A percentile compares a stretch with the other conserved stretches of the same genome.
Evolutionary conservation across 164 flowering plant species (phyloP).

Genomic region (Kingdonia uniflora): DNA sequence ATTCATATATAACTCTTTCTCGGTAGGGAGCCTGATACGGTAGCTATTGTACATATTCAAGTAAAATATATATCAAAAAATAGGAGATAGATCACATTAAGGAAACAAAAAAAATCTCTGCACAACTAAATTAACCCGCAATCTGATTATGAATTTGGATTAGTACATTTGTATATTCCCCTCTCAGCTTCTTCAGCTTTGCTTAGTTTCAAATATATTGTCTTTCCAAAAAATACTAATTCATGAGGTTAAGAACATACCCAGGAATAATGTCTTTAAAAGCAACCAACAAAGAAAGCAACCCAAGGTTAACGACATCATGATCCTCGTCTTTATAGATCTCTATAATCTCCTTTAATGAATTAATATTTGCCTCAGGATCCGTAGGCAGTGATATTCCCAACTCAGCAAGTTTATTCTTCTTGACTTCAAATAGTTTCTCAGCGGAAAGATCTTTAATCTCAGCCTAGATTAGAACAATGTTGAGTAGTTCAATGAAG

Average conservation of each 20-base stretch:
- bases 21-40: conserved; percentile 94
- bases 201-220: too few relatives aligned
- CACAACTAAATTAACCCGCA: too few relatives aligned
- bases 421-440: conserved; percentile 49
- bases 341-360: conserved; percentile 62
- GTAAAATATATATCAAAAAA: conserved; percentile 5
- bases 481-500: too few relatives aligned
- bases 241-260: conserved; percentile 31
- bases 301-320: conserved; percentile 52
- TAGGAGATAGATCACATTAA: conserved; percentile 2
- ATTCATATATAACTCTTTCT: conserved; percentile 80
- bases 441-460: conserved; percentile 81
- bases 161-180: not conserved
- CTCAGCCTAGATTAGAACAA: too few relatives aligned
- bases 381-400: conserved; percentile 68
- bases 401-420: conserved; percentile 70
- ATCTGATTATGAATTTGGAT: not conserved
- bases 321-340: conserved; percentile 53
- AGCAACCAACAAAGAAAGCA: conserved; percentile 72
- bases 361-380: conserved; percentile 78
- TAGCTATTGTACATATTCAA: conserved; percentile 39
- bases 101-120: not conserved
- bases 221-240: not conserved
- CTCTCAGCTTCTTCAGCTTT: too few relatives aligned
- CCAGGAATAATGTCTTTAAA: conserved; percentile 98